A percentile compares a stretch with the other conserved stretches of the same genome.
phyloP scores from a whole-genome alignment of 371 early-diverging fungal species.

The Mortierella sp. region DNA sequence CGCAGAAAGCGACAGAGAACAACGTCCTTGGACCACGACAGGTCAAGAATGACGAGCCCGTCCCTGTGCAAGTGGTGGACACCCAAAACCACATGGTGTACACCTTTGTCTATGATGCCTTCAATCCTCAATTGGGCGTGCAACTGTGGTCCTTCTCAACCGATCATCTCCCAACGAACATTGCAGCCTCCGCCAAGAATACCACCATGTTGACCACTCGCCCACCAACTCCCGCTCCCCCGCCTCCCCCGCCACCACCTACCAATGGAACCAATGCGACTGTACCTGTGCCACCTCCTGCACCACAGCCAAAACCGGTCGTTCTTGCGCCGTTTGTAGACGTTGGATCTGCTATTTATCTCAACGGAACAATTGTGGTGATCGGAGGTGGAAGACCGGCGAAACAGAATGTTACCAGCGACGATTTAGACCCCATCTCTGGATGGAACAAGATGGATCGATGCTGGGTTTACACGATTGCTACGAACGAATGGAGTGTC shows the following conservation, averaged over 20 bases:
- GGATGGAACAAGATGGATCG: conserved; percentile 45
- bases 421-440: conserved; percentile 23
- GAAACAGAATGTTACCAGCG: conserved; percentile 12
- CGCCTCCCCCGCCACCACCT: conserved; percentile 19
- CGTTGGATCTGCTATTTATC: conserved; percentile 31
- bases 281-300: conserved; percentile 7
- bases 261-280: conserved; percentile 20
- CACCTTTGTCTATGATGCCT: conserved; percentile 41
- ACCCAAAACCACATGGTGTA: conserved; percentile 14
- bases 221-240: not conserved
- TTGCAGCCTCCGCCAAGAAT: conserved; percentile 23
- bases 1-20: not conserved
- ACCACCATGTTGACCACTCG: conserved; percentile 27
- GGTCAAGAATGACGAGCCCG: conserved; percentile 27
- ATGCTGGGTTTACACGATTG: conserved; percentile 35
- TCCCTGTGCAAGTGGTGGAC: conserved; percentile 40
- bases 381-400: conserved; percentile 31
- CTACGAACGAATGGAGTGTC: conserved; percentile 25
- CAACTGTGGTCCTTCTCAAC: conserved; percentile 35
- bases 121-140: conserved; percentile 38
- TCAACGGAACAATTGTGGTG: conserved; percentile 34
- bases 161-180: conserved; percentile 11
- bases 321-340: conserved; percentile 36
- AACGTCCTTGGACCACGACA: conserved; percentile 33
- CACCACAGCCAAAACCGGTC: not conserved